These are phyloP conservation scores for Lentinula aciculospora DNA, from an alignment of 768 basidiomycete genomes.

Conservation along the genomic window DNA sequence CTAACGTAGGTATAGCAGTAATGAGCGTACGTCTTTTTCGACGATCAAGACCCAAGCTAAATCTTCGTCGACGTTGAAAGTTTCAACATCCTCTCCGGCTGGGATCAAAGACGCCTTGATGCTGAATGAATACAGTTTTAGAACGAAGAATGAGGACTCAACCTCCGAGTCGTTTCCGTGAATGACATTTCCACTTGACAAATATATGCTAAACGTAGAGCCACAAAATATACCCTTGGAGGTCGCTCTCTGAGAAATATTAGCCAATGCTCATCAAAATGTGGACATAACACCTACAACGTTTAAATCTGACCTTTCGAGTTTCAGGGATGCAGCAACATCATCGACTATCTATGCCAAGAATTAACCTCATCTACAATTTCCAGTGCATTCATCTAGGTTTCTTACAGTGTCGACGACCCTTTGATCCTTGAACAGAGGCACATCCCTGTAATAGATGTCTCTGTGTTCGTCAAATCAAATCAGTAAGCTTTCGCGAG, in stretches of 20 bases:
- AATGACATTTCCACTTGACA: conserved; percentile 50
- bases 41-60: conserved; percentile 80
- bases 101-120: conserved; percentile 74
- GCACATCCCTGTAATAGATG: conserved; percentile 82
- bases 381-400: neutral
- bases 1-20: too few relatives aligned
- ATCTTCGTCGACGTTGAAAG: conserved; percentile 47
- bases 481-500: neutral
- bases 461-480: conserved; percentile 43
- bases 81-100: conserved; percentile 61
- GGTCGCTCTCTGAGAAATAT: conserved; percentile 62
- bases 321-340: conserved; percentile 73
- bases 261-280: neutral
- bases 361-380: neutral
- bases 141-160: conserved; percentile 3
- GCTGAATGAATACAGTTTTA: neutral
- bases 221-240: conserved; percentile 87
- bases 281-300: conserved; percentile 44
- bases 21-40: conserved; percentile 79
- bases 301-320: conserved; percentile 72
- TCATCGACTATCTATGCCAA: conserved; percentile 75
- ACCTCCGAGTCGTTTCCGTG: conserved; percentile 57
- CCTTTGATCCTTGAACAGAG: conserved; percentile 71
- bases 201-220: conserved; percentile 48
- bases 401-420: conserved; percentile 64